Evolutionary conservation across 176 grass and related monocot genomes (phyloP), one percentile per base, ranked within the genome.

Genomic region (Saccharum spontaneum): DNA sequence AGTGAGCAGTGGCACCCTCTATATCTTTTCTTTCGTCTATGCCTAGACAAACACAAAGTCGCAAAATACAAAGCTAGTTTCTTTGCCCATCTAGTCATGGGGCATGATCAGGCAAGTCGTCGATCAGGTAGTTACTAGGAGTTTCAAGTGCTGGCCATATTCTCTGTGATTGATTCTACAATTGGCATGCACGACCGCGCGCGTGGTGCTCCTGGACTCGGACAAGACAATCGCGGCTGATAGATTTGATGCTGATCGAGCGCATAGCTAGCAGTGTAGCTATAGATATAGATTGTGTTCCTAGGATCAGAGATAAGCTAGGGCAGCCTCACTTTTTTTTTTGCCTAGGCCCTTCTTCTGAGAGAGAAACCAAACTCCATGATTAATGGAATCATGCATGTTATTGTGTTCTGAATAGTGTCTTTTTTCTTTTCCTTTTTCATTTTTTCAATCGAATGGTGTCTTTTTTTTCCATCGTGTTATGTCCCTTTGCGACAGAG

Each of bases 41-140:
- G 26, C 30, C 57, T 49, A 46, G 81, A 64, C 7, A 76, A 44
- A 75, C 69, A 39, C 8, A 36, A 76, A 75, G 38, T 69, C 46
- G 50, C 30, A 30, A 75, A 60, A 75, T 49, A 60, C 81, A 69
- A 48, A 69, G 46, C 38, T 10, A 43, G 26, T 17, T 36, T 72
- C 77, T 89, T 77, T 90, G 83, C 79, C 55, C 55, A 61, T 86
- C 83, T 52, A 86, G 83, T 86, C 72, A 90, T 64, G 72, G 8
- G 5, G 72, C 88, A 89, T 81, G 83, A 77, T 60, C 46, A 70
- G 52, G 54, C 33, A 73, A 59, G 46, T 71, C 37, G 17, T 77
- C 6, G 0, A 23, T 9, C 9, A 83, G 57, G 73, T 44, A 61
- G 77, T 39, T 69, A 61, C 54, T 1, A 39, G 69, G 54, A 71